Base-by-base conservation (phyloP, 352 stramenopile genomes). In the Globisporangium splendens region DNA sequence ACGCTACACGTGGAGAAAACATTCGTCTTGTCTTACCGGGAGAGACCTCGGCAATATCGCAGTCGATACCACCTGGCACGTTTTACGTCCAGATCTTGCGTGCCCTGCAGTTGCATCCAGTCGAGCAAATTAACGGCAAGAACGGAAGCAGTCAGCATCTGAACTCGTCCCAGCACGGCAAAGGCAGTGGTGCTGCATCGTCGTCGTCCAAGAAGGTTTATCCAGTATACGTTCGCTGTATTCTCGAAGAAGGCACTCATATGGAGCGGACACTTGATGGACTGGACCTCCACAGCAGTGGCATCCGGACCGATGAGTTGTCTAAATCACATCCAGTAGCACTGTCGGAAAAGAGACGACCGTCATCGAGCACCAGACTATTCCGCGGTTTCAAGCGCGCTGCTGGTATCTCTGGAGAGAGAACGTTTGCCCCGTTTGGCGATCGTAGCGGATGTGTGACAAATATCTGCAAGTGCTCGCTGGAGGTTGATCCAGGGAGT, bases 31-130 rank as follows among this genome's bases (percentile, higher is more conserved):
- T 94, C 2, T 66, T 94, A 35, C 84, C 82, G 8, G 84, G 84
- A 12, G 84, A 94, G 56, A 62, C 76, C 0, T 91, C 81, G 17
- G 75, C 84, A 8, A 91, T 91, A 41, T 73, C 79, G 18, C 79
- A 89, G 48, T 77, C 82, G 15, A 91, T 93, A 35, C 79, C 84
- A 2, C 68, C 77, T 1, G 84, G 84, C 22, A 91, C 73, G 21
- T 93, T 93, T 60, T 91, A 93, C 68, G 81, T 93, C 8, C 81
- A 91, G 46, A 81, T 94, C 48, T 58, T 91, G 33, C 79, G 77
- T 43, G 84, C 84, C 10, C 78, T 91, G 47, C 78, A 91, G 39
- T 61, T 93, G 3, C 69, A 75, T 18, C 59, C 80, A 5, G 55
- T 67, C 17, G 83, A 91, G 35, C 50, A 43, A 11, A 35, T 35